Evolutionary conservation across 169 alveolate genomes (phyloP), one percentile per base, ranked within the genome.

Genomic region (Eimeria sp.): DNA sequence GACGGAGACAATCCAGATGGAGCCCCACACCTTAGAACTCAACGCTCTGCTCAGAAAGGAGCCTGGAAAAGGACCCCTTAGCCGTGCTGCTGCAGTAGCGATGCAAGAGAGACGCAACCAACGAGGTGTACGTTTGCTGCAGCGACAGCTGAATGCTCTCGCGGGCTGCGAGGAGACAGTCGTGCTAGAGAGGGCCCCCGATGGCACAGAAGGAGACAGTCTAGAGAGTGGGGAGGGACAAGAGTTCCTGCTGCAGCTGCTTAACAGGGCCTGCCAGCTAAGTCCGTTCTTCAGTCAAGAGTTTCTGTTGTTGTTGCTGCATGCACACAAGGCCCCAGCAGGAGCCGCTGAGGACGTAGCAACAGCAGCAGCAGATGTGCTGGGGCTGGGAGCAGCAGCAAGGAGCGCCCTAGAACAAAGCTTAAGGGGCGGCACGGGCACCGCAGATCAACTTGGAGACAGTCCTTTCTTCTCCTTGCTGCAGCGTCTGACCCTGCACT

Each of bases 1-100:
- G 10, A 1, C 16, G 16, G 61, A 7, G 16, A 14, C 61, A 54
- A 54, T 54, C 20, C 61, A 54, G 20, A 14, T 54, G 61, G 61
- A 14, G 61, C 61, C 61, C 61, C 61, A 54, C 61, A 54, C 16
- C 61, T 54, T 54, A 14, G 16, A 54, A 54, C 61, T 11, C 40
- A 34, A 34, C 40, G 2, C 40, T 34, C 40, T 58, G 22, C 70
- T 58, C 27, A n/a, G 75, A 16, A 11, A 4, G 11, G 75, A n/a
- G 75, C 11, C 75, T 9, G 45, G 13, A 9, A 7, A 34, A 54
- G 14, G 58, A 58, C 86, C 57, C 86, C 82, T 72, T 34, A 72
- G 82, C 40, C 82, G 82, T 47, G 47, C 86, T 27, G 54, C 86
- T 13, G 86, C 86, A 34, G 86, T 30, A 11, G 86, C 86, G 86